A percentile compares a stretch with the other conserved stretches of the same genome.
phyloP scores from a whole-genome alignment of 192 early-diverging fungal genomes.

The Coemansia sp. region DNA sequence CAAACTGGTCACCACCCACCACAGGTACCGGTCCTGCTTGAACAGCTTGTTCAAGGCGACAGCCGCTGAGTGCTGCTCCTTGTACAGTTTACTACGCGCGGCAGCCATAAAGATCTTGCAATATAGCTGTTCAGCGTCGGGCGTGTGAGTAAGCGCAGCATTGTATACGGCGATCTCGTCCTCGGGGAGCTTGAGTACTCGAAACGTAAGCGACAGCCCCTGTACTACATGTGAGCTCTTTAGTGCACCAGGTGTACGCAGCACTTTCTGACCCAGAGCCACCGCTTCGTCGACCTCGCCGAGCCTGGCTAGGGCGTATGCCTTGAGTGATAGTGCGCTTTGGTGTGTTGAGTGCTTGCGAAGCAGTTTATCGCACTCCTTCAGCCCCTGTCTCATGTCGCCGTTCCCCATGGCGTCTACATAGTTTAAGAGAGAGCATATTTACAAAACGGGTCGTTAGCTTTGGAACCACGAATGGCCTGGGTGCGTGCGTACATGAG shows the following conservation, averaged over 20 bases:
- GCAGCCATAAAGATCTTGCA: conserved; percentile 85
- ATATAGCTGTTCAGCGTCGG: conserved; percentile 72
- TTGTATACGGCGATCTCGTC: conserved; percentile 78
- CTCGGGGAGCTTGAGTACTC: conserved; percentile 33
- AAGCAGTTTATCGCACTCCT: conserved; percentile 37
- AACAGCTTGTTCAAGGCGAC: conserved; percentile 81
- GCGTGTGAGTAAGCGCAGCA: conserved; percentile 60
- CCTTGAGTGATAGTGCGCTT: conserved; percentile 70
- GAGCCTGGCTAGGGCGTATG: conserved; percentile 65
- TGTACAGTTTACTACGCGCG: conserved; percentile 67
- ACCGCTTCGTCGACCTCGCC: conserved; percentile 69
- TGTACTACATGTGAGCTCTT: conserved; percentile 37
- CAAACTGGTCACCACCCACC: conserved; percentile 84
- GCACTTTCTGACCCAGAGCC: conserved; percentile 65
- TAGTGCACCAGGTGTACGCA: conserved; percentile 24
- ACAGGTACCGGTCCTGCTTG: conserved; percentile 77
- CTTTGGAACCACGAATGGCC: background rate
- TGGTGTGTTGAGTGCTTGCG: conserved; percentile 40
- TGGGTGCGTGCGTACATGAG: no score
- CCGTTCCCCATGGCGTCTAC: conserved; percentile 35
- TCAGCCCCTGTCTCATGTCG: conserved; percentile 23
- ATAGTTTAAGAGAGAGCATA: background rate
- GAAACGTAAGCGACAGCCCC: conserved; percentile 31
- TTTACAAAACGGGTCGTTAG: background rate
- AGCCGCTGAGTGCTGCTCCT: conserved; percentile 62